Conservation (phyloP, 176 grass and related monocot species). For the Musa beccarii region DNA sequence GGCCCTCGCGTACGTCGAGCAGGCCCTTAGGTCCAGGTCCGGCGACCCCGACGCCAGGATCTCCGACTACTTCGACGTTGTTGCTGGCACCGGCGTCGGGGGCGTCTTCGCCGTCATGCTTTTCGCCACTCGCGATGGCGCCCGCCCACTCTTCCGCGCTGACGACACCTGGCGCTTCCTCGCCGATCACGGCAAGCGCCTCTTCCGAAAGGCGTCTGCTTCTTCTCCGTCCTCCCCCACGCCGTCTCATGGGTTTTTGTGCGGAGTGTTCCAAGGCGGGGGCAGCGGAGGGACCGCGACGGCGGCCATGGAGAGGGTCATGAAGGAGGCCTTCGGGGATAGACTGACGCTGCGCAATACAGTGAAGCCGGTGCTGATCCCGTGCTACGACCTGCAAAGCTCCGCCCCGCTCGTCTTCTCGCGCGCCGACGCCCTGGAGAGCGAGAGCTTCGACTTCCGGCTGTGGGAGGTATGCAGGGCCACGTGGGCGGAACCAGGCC, state of each 20-base stretch:
- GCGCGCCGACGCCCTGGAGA: conserved; percentile 87
- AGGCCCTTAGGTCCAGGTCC: conserved; percentile 53
- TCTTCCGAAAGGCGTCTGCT: conserved; percentile 31
- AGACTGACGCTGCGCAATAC: conserved; percentile 78
- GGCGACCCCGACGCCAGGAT: conserved; percentile 54
- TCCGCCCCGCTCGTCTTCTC: conserved; percentile 85
- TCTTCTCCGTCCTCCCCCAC: conserved; percentile 29
- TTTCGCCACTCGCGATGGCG: conserved; percentile 52
- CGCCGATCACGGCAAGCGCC: conserved; percentile 43
- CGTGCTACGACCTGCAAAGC: conserved; percentile 78
- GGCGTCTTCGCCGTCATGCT: conserved; percentile 90
- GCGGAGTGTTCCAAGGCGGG: background rate
- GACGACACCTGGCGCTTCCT: conserved; percentile 88
- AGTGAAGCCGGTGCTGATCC: conserved; percentile 86
- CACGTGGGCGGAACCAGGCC: conserved; percentile 72
- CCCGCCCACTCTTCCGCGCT: conserved; percentile 53
- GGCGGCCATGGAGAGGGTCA: conserved; percentile 41
- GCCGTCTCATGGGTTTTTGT: conserved; percentile 1
- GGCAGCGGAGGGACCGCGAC: conserved; percentile 29
- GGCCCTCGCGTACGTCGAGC: conserved; percentile 75
- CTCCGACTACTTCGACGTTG: conserved; percentile 93
- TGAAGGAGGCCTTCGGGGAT: conserved; percentile 68
- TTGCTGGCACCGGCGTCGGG: conserved; percentile 66
- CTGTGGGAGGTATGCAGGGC: conserved; percentile 89
- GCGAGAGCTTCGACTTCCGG: conserved; percentile 87